Base-by-base conservation (phyloP, 768 basidiomycete species). In the Imleria badia region DNA sequence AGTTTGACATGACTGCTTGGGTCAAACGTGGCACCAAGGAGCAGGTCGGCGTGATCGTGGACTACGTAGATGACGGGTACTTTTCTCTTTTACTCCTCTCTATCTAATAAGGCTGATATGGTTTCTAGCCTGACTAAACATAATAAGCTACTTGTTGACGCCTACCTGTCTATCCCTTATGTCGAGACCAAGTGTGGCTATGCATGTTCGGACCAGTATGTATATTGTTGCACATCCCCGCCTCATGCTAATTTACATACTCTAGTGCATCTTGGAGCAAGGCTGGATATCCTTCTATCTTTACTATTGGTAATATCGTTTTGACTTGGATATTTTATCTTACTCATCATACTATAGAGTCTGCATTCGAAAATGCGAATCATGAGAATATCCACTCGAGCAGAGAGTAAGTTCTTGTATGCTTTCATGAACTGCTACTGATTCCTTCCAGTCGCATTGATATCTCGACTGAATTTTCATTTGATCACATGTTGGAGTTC, bases 1-100 rank as follows among this genome's bases (percentile, higher is more conserved):
- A 91, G 89, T 90, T 88, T 65, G 91, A 93, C 68, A 93, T 93
- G 91, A 94, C 91, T 20, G 91, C 91, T 51, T 97, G 93, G 93
- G 90, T 96, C 56, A 93, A 93, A 80, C 72, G 72, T 65, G 91
- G 89, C 34, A 85, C 86, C 38, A 73, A 75, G 63, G 89, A 91
- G 72, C 83, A 83, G 75, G 87, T 95, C 56, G 89, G 89, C 41
- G 80, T 96, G 48, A 91, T 96, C 65, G 85, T 82, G 38, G 94
- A 97, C 72, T 94, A 76, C 64, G 87, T 88, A 19, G 87, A 96
- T 66, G 69, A 77, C 20, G 71, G 63, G 85, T 86, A 55, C 57
- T 71, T 73, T 33, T 36, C 46, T n/a, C 9, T 20, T 66, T 70
- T 57, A 58, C 73, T 65, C 70, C 62, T 41, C 1, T n/a, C 34